Base-by-base conservation (phyloP, 2,329 filamentous ascomycete genomes). In the Cladophialophora yegresii region DNA sequence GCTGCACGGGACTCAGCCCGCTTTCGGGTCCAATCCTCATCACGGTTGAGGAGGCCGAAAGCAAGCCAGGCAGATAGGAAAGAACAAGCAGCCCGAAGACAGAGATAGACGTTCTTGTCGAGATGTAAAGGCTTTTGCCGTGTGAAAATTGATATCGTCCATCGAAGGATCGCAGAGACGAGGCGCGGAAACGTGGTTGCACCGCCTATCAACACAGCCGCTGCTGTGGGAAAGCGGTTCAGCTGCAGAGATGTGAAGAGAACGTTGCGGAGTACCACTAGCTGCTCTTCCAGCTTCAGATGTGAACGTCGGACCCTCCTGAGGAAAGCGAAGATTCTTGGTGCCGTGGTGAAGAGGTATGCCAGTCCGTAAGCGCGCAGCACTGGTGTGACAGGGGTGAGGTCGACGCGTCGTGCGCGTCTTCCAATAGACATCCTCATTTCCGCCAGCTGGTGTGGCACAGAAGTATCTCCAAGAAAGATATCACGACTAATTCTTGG, bases 131-230 rank as follows among this genome's bases (percentile, higher is more conserved):
- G 3, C 28, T 33, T 33, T 8, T 30, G 33, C 43, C 43, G 40
- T 32, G 23, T 32, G 51, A 68, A 59, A 26, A 55, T 68, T 59
- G 66, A 67, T 49, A 69, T 54, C 45, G 75, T 57, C 57, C 67
- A 71, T 56, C 71, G 65, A 63, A 76, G 62, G 72, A 67, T 47
- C 62, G 68, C 67, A 71, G 65, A 63, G 73, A 70, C 20, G 74
- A 64, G 22, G 72, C 59, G 62, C 20, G 79, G 78, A 22, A 84
- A 71, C 56, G 82, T 62, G 16, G 81, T 83, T 58, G 82, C 83
- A 23, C 83, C 82, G 45, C 80, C 83, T 20, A 84, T 76, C 16
- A 85, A 74, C 26, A 79, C 69, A 50, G 78, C 84, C 71, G 83
- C 85, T 33, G 71, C 66, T 20, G 70, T 68, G 13, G 71, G 71